Conservation (phyloP, 495 filamentous ascomycete genomes). For the Neurospora tetrasperma region DNA sequence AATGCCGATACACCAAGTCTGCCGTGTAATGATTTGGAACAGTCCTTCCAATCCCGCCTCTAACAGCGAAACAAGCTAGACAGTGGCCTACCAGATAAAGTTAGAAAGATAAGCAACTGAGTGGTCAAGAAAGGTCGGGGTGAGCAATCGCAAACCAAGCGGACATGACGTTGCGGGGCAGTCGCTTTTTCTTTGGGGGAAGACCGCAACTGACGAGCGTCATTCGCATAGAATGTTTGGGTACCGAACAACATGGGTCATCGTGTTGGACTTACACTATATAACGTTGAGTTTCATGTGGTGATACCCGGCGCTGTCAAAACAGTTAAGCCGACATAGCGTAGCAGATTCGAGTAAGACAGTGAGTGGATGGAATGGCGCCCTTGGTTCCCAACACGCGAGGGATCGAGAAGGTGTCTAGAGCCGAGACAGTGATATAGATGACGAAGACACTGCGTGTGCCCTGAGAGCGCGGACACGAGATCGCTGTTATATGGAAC, state of each 20-base stretch:
- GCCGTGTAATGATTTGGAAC: not conserved
- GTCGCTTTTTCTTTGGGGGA: not conserved
- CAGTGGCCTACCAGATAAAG: not conserved
- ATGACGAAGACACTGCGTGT: slow-evolving; percentile 11
- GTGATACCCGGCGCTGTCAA: slow-evolving; percentile 12
- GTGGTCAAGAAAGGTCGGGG: not conserved
- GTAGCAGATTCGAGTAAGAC: slow-evolving; percentile 5
- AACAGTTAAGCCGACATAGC: not conserved
- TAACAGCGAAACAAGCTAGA: not conserved
- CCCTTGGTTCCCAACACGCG: not conserved
- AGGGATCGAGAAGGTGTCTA: not conserved
- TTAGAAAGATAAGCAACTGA: not conserved
- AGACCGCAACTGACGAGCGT: not conserved
- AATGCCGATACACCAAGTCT: slow-evolving; percentile 4
- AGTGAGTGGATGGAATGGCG: slow-evolving; percentile 6
- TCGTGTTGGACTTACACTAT: not conserved
- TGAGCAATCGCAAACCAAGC: not conserved
- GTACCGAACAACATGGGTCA: not conserved
- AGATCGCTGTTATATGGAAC: not conserved
- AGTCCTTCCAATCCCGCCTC: not conserved
- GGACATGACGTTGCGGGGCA: not conserved
- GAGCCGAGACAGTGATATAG: slow-evolving; percentile 12
- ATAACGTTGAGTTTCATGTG: not conserved
- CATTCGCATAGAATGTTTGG: not conserved
- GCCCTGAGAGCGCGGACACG: not conserved